phyloP scores from a whole-genome alignment of 179 eudicot species.

The Nepenthes alata region DNA sequence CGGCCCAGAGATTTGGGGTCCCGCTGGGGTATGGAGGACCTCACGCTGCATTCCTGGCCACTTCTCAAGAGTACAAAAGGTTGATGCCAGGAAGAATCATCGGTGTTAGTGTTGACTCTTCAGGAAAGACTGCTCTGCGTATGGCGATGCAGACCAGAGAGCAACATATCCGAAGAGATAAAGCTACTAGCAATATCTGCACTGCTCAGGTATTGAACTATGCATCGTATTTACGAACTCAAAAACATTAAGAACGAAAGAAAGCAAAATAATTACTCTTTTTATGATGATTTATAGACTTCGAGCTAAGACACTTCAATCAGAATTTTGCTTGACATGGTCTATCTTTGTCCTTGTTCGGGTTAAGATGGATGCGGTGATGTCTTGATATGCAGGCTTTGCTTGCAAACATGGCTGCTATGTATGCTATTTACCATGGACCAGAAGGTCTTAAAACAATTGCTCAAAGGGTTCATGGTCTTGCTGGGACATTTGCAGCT shows the following conservation, averaged over 20 bases:
- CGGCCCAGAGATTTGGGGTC: slow-evolving; percentile 97
- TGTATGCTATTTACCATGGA: slow-evolving; percentile 96
- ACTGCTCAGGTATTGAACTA: slow-evolving; percentile 83
- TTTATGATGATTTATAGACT: not conserved
- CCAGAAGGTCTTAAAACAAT: slow-evolving; percentile 94
- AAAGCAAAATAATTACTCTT: not conserved
- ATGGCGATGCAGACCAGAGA: slow-evolving; percentile 99
- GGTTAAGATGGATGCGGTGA: not conserved
- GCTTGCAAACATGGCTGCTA: slow-evolving; percentile 98
- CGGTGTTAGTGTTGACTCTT: slow-evolving; percentile 83
- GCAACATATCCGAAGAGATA: slow-evolving; percentile 90
- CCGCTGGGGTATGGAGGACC: slow-evolving; percentile 99
- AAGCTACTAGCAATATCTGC: slow-evolving; percentile 96
- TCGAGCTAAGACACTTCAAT: not conserved
- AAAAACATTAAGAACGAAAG: not conserved
- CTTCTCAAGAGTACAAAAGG: slow-evolving; percentile 95
- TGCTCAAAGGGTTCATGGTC: slow-evolving; percentile 88
- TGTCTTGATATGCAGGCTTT: slow-evolving; percentile 47
- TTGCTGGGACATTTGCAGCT: slow-evolving; percentile 77
- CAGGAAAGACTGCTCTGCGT: slow-evolving; percentile 79
- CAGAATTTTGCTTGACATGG: not conserved
- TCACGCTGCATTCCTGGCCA: slow-evolving; percentile 95
- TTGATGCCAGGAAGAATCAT: slow-evolving; percentile 97
- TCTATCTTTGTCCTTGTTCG: not conserved
- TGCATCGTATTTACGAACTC: not conserved